Evolutionary conservation across 2,329 filamentous ascomycete genomes (phyloP).

Genomic region (Byssothecium circinans): DNA sequence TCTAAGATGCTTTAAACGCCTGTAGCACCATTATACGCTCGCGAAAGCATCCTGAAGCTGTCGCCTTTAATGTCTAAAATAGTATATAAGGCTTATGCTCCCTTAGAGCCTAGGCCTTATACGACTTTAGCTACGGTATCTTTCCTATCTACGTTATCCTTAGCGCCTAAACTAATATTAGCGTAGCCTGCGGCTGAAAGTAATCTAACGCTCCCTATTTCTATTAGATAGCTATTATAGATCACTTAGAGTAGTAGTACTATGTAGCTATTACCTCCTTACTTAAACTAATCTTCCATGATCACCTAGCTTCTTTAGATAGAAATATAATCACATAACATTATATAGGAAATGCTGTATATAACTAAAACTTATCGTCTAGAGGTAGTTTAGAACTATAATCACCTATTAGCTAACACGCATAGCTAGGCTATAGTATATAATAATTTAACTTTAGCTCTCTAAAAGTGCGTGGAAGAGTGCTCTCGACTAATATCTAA

Average conservation of each 20-base stretch:
- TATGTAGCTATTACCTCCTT: constrained; percentile 11
- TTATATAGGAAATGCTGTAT: constrained; percentile 12
- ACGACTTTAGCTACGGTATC: constrained; percentile 4
- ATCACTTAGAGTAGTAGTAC: constrained; percentile 9
- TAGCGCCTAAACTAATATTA: constrained; percentile 4
- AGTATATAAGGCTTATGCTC: constrained; percentile 9
- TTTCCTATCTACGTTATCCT: constrained; percentile 8
- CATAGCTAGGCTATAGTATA: constrained; percentile 5
- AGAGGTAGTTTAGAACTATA: constrained; percentile 5
- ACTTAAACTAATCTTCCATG: constrained; percentile 9
- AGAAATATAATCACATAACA: constrained; percentile 15
- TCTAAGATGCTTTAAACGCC: constrained; percentile 1
- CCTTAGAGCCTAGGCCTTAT: constrained; percentile 9
- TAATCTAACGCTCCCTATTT: constrained; percentile 8
- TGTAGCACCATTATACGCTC: constrained; percentile 4
- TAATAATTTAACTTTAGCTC: constrained; percentile 2
- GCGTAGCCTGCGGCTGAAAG: constrained; percentile 5
- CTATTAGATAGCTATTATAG: constrained; percentile 6
- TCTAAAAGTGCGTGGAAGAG: constrained; percentile 4
- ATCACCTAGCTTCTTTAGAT: constrained; percentile 11
- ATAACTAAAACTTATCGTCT: constrained; percentile 10
- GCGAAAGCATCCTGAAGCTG: constrained; percentile 8
- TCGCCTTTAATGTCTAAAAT: constrained; percentile 9
- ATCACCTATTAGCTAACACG: constrained; percentile 5
- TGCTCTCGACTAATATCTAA: constrained; percentile 1